A percentile compares a stretch with the other conserved stretches of the same genome.
Conservation (phyloP, 169 alveolate genomes). For the Miamiensis avidus region DNA sequence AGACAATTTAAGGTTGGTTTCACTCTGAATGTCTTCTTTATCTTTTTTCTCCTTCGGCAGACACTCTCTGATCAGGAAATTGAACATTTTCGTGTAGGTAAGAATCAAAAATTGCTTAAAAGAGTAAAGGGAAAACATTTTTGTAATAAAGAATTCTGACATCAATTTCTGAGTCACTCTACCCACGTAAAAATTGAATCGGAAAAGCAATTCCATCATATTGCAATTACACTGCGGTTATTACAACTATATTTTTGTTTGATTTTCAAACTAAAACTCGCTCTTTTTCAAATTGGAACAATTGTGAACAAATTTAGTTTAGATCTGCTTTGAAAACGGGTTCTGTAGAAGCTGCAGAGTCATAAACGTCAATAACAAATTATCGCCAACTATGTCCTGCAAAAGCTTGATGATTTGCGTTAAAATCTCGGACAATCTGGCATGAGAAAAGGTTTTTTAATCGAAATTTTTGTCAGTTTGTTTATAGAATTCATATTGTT, state of each 20-base stretch:
- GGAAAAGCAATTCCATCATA: slow-evolving; percentile 8
- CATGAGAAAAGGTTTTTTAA: not conserved
- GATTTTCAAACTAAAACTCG: not conserved
- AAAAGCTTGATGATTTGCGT: not conserved
- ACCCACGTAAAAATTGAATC: not conserved
- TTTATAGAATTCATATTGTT: not conserved
- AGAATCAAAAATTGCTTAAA: slow-evolving; percentile 8
- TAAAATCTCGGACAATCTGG: not conserved
- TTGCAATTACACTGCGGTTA: not conserved
- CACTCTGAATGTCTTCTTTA: not conserved
- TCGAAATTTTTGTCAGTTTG: not conserved
- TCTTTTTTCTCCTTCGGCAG: not conserved
- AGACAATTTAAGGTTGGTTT: not conserved
- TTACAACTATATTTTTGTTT: not conserved
- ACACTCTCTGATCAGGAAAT: not conserved
- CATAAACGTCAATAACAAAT: not conserved
- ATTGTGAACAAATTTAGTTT: not conserved
- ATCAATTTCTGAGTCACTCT: not conserved
- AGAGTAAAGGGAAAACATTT: slow-evolving; percentile 1
- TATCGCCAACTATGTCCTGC: not conserved
- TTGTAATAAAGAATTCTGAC: slow-evolving; percentile 6
- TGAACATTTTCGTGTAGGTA: slow-evolving; percentile 14
- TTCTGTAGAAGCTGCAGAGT: not conserved
- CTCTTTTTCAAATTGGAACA: not conserved
- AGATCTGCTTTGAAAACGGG: not conserved